Base-by-base conservation (phyloP, 2,329 filamentous ascomycete species). In the Berkeleyomyces basicola region DNA sequence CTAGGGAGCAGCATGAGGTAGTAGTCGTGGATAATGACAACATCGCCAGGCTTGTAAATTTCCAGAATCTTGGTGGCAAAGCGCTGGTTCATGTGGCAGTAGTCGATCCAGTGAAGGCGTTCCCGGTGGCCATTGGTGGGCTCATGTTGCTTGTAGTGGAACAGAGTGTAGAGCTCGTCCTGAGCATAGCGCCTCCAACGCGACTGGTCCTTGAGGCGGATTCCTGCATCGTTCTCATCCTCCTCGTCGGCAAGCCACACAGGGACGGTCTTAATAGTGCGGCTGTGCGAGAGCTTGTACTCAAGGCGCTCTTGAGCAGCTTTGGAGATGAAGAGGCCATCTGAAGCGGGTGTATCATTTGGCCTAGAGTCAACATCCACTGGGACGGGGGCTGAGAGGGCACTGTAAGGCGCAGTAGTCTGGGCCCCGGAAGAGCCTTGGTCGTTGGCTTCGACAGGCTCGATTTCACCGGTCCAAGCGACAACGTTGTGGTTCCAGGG, bases 121-220 rank as follows among this genome's bases (percentile, higher is more conserved):
- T 93, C 88, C 16, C 84, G 83, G 67, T 87, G 84, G 43, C 90
- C 90, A 71, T 96, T 88, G 10, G 85, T 88, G 1, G 92, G 90
- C 71, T 91, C 89, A 70, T 95, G 88, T 70, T 93, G 89, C 75
- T 95, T 95, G 79, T 97, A 97, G 74, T 97, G 92, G 71, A 96
- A 90, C 7, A 96, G 80, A 0, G 89, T 90, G 75, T 95, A 96
- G 37, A 97, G 79, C 69, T 96, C 88, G 70, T 91, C 85, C 75
- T 96, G 90, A 14, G 91, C 90, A 73, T 93, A 97, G 47, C 87
- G 82, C 66, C 90, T 82, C 92, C 93, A 97, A 67, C 90, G 80
- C 40, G 79, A 78, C 75, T 96, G 91, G 68, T 96, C 88, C 68
- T 86, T 88, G 67, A 97, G 77, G 44, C 82, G 77, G 60, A 91